phyloP scores from a whole-genome alignment of 140 eudicot genomes.

The Erigeron philadelphicus region DNA sequence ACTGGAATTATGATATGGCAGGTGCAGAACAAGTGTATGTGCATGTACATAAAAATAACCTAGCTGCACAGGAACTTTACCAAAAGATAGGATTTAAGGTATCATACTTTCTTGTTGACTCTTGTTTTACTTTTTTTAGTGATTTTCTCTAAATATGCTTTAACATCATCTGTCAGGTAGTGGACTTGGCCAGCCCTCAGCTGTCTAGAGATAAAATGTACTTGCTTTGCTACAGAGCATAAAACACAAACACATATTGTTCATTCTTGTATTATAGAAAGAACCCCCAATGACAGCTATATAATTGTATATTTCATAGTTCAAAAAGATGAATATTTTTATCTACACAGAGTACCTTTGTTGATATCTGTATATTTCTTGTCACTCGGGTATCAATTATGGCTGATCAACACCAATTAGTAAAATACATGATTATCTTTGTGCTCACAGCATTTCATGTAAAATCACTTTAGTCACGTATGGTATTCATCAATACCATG shows the following conservation, averaged over 20 bases:
- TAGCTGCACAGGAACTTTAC: slow-evolving; percentile 55
- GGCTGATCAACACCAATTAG: background rate
- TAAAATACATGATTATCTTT: slow-evolving; percentile 3
- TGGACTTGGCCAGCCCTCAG: slow-evolving; percentile 46
- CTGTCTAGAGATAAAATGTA: slow-evolving; percentile 39
- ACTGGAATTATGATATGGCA: slow-evolving; percentile 23
- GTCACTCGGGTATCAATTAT: slow-evolving; percentile 1
- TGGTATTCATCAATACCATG: too few relatives aligned
- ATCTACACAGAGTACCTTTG: background rate
- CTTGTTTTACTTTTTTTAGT: too few relatives aligned
- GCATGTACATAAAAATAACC: slow-evolving; percentile 61
- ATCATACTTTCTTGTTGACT: too few relatives aligned
- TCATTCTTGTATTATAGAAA: slow-evolving; percentile 10
- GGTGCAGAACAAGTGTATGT: slow-evolving; percentile 74
- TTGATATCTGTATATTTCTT: slow-evolving; percentile 4
- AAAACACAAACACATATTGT: slow-evolving; percentile 10
- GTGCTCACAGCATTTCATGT: background rate
- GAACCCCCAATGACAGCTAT: slow-evolving; percentile 1
- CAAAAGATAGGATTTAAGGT: slow-evolving; percentile 60
- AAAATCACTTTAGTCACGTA: too few relatives aligned
- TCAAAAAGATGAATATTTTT: slow-evolving; percentile 10
- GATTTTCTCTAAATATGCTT: too few relatives aligned
- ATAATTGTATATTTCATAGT: slow-evolving; percentile 20
- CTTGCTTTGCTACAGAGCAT: slow-evolving; percentile 43
- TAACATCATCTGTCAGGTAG: slow-evolving; percentile 14